Percentiles rank a stretch among this genome's conserved stretches.
phyloP scores from a whole-genome alignment of 768 basidiomycete genomes.

The Gelatoporia subvermispora region DNA sequence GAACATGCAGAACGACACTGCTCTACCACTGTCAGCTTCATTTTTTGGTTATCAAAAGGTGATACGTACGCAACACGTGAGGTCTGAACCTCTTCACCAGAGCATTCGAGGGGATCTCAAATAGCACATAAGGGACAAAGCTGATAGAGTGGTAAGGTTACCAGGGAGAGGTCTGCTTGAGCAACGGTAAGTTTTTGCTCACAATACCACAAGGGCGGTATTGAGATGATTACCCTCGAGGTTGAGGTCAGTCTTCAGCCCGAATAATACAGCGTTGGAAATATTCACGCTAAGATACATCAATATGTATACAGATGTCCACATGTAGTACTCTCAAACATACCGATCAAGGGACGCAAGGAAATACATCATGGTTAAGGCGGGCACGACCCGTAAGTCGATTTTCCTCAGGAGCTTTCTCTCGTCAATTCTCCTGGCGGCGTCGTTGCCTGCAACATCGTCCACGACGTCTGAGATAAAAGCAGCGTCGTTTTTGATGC shows the following conservation, averaged over 20 bases:
- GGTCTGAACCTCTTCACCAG: conserved; percentile 32
- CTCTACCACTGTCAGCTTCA: neutral
- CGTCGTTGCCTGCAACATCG: no score
- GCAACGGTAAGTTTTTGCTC: conserved; percentile 1
- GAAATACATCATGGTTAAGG: conserved; percentile 37
- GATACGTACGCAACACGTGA: conserved; percentile 26
- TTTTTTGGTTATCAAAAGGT: neutral
- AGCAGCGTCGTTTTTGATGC: no score
- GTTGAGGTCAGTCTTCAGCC: conserved; percentile 24
- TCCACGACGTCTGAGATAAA: no score
- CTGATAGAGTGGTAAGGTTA: conserved; percentile 6
- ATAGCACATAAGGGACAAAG: conserved; percentile 29
- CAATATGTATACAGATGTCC: neutral
- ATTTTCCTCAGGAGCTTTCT: conserved; percentile 29
- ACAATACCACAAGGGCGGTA: conserved; percentile 27
- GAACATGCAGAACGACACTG: conserved; percentile 32
- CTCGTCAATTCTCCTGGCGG: conserved; percentile 25
- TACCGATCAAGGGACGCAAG: conserved; percentile 37
- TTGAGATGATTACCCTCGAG: conserved; percentile 25
- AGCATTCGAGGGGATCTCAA: conserved; percentile 32
- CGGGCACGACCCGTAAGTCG: conserved; percentile 34
- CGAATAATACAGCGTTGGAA: conserved; percentile 27
- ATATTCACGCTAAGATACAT: conserved; percentile 23
- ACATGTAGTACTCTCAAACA: neutral
- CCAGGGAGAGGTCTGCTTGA: neutral